Evolutionary conservation across 768 basidiomycete species (phyloP), one percentile per base, ranked within the genome.

Genomic region (Crassisporium funariophilum): DNA sequence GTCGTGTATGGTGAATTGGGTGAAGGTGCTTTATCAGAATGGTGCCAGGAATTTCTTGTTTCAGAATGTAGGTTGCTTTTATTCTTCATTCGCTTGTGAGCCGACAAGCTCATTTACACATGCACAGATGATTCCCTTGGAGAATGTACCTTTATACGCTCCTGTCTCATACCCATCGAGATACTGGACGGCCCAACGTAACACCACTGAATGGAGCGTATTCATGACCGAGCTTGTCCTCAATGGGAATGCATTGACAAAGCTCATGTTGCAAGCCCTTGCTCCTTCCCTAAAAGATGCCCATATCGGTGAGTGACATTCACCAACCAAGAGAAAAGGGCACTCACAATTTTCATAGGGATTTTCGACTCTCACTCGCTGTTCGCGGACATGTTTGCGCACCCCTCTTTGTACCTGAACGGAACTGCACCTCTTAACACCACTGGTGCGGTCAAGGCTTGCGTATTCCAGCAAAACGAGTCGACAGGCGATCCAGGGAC

Each of bases 11-110:
- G 65, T 86, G 4, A 75, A 82, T 37, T 84, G 81, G 76, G 70
- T 86, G 21, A 77, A 72, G 50, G 66, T 67, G 1, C 56, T 86
- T 29, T 83, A 85, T 55, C 58, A 73, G 9, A 72, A 63, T 39
- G 84, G 85, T 4, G 84, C 81, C 3, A 70, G 83, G 35, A 83
- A 86, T 55, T 84, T 86, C 57, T 60, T 86, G 40, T 82, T 86
- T 68, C 82, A 84, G 52, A 86, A 84, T 53, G 84, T 83, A 49
- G 63, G 79, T 57, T 16, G 8, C 21, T 5, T 13, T 19, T 33
- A 11, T 11, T 24, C 4, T 11, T 24, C 10, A 5, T 3, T 25
- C n/a, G 25, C 19, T 33, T 15, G 37, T n/a, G 33, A 5, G 11
- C 27, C 13, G 27, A 29, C 27, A n/a, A n/a, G n/a, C n/a, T n/a